Evolutionary conservation across 169 alveolate genomes (phyloP).

Genomic region (Eimeria praecox): DNA sequence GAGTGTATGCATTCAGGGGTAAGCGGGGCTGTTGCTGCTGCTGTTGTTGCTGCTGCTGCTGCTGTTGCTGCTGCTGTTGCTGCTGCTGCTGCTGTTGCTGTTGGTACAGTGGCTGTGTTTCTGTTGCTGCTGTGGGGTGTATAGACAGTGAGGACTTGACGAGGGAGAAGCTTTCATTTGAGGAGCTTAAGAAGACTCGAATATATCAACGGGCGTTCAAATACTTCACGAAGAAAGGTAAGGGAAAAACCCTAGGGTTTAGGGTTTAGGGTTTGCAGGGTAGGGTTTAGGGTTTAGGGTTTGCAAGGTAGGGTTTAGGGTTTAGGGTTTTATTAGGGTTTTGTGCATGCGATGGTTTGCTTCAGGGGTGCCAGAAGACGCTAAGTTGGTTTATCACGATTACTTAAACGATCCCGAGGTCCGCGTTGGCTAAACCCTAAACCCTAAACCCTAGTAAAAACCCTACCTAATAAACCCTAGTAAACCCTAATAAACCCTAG

Average conservation of each 20-base stretch:
- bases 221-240: slow-evolving; percentile 71
- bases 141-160: slow-evolving; percentile 75
- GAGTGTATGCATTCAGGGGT: slow-evolving; percentile 78
- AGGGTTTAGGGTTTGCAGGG: background rate
- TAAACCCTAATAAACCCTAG: slow-evolving; percentile 8
- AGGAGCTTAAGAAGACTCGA: slow-evolving; percentile 61
- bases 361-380: slow-evolving; percentile 67
- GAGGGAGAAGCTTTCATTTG: slow-evolving; percentile 29
- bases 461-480: too few relatives aligned
- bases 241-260: slow-evolving; percentile 6
- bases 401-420: slow-evolving; percentile 66
- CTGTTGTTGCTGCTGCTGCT: slow-evolving; percentile 12
- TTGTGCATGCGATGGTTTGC: background rate
- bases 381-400: slow-evolving; percentile 63
- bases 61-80: background rate
- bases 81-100: slow-evolving; percentile 30
- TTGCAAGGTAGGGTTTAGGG: background rate
- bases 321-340: too few relatives aligned
- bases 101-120: too few relatives aligned
- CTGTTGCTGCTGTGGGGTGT: slow-evolving; percentile 39
- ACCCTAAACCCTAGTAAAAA: too few relatives aligned
- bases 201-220: slow-evolving; percentile 55
- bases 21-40: background rate
- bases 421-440: slow-evolving; percentile 37
- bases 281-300: slow-evolving; percentile 8